Evolutionary conservation across 2,329 filamentous ascomycete genomes (phyloP).

Genomic region (Fusarium sp.): DNA sequence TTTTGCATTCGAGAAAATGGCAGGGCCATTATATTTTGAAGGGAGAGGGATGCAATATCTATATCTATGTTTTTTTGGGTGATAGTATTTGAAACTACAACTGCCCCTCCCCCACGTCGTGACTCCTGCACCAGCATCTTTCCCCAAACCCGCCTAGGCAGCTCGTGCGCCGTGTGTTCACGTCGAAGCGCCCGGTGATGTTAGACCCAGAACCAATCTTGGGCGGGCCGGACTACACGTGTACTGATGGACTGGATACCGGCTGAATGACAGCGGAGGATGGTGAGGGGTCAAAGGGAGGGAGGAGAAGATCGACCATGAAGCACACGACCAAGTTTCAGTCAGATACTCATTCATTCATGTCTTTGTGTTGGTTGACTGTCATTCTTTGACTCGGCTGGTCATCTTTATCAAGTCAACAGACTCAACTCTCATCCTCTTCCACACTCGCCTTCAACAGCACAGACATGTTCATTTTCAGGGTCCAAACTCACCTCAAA

Average conservation of each 20-base stretch:
- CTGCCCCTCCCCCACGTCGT: conserved; percentile 4
- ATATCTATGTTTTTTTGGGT: neutral
- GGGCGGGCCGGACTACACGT: conserved; percentile 39
- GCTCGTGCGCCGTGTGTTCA: conserved; percentile 35
- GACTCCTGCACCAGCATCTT: neutral
- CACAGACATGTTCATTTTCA: conserved; percentile 6
- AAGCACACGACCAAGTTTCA: conserved; percentile 29
- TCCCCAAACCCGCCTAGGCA: neutral
- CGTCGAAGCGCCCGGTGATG: conserved; percentile 31
- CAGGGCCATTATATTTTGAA: neutral
- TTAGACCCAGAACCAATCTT: conserved; percentile 36
- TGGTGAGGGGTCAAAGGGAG: conserved; percentile 2
- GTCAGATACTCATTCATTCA: neutral
- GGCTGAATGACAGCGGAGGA: conserved; percentile 3
- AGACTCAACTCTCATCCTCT: neutral
- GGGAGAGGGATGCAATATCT: conserved; percentile 10
- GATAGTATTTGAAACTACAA: no score
- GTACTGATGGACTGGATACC: conserved; percentile 29
- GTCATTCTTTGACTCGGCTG: neutral
- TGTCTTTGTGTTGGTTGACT: neutral
- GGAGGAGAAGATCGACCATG: conserved; percentile 1
- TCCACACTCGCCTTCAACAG: neutral
- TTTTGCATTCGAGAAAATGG: conserved; percentile 4
- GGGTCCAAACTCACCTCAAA: conserved; percentile 16
- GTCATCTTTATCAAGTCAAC: neutral